These are phyloP conservation scores for Pholiota adiposa DNA, from an alignment of 1,284 basidiomycete genomes.

Conservation along the genomic window DNA sequence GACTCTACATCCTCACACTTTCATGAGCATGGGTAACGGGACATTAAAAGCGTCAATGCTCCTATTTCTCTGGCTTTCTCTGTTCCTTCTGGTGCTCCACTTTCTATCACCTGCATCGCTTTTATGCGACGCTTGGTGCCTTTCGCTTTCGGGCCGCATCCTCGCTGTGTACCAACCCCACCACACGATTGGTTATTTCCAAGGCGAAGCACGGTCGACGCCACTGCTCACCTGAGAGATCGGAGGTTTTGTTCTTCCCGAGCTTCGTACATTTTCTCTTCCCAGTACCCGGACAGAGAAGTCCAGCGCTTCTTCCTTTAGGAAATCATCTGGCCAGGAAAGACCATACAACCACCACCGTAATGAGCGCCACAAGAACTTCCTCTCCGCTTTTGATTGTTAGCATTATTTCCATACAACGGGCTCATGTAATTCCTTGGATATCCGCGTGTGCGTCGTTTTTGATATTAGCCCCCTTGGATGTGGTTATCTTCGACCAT, in stretches of 20 bases:
- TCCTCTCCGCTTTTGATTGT: slow-evolving; percentile 2
- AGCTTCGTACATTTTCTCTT: background rate
- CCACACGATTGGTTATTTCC: slow-evolving; percentile 12
- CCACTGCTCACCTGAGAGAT: slow-evolving; percentile 6
- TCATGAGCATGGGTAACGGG: background rate
- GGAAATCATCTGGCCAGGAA: background rate
- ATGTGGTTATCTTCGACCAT: background rate
- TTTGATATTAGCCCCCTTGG: background rate
- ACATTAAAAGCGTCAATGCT: background rate
- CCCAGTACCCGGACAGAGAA: slow-evolving; percentile 1
- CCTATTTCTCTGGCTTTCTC: background rate
- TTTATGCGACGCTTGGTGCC: background rate
- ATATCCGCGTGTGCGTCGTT: background rate
- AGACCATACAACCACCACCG: slow-evolving; percentile 1
- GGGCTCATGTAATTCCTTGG: background rate
- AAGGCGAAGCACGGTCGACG: background rate
- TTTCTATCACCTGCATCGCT: background rate
- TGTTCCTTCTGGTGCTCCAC: background rate
- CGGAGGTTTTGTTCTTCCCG: slow-evolving; percentile 4
- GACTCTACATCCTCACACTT: background rate
- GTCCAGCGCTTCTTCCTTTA: background rate
- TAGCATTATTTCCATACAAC: background rate
- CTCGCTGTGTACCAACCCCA: background rate
- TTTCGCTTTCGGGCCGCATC: slow-evolving; percentile 10
- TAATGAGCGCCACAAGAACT: slow-evolving; percentile 5